phyloP scores from a whole-genome alignment of 139 green algal species.

The Closterium sp. region DNA sequence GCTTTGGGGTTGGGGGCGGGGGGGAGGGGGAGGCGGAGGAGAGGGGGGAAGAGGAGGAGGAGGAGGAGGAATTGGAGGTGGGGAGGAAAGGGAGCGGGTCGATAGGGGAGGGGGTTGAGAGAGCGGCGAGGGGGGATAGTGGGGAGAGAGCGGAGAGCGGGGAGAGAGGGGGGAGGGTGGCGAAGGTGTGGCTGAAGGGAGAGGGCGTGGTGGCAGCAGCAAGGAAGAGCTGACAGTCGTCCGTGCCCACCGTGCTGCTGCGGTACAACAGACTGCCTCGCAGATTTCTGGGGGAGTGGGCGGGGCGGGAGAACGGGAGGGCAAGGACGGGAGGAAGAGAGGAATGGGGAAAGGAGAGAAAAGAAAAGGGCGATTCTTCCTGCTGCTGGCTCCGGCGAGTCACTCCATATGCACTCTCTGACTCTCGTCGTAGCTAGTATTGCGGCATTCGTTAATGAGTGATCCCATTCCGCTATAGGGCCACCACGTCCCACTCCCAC shows the following conservation, averaged over 20 bases:
- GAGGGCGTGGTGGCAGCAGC: neutral
- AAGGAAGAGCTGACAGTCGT: neutral
- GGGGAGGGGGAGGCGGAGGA: neutral
- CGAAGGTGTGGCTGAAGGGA: neutral
- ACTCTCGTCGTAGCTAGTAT: too few species aligned
- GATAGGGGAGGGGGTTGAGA: neutral
- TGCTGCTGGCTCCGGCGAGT: too few species aligned
- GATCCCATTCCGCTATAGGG: too few species aligned
- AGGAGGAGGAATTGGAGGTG: neutral
- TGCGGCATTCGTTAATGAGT: too few species aligned
- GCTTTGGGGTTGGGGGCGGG: neutral
- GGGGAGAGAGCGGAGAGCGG: neutral
- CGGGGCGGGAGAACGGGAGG: too few species aligned
- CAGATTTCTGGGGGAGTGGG: neutral
- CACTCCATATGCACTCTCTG: neutral
- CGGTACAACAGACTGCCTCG: neutral
- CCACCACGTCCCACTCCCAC: too few species aligned
- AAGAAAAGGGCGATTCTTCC: too few species aligned
- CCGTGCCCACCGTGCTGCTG: neutral
- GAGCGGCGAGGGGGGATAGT: neutral
- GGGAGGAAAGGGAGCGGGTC: neutral
- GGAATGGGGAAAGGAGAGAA: too few species aligned
- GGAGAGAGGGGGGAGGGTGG: neutral
- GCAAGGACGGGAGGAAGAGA: neutral
- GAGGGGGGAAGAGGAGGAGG: too few species aligned